Evolutionary conservation across 2,329 filamentous ascomycete genomes (phyloP).

Genomic region (Didymella pinodella): DNA sequence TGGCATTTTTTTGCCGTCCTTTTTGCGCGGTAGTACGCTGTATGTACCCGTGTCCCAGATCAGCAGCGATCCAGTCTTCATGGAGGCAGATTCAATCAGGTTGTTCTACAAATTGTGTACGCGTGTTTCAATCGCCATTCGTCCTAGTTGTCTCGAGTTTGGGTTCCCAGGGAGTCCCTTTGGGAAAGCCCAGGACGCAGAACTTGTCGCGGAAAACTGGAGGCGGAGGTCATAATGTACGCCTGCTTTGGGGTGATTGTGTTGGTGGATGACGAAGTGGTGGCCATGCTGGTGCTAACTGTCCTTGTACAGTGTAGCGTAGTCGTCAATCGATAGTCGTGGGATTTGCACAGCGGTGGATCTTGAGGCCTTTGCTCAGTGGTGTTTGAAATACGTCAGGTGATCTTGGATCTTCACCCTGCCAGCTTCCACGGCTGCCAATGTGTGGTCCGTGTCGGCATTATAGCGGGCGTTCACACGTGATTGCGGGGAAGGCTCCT

Average conservation of each 20-base stretch:
- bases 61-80: conserved; percentile 54
- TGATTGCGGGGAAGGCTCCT: background rate
- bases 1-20: conserved; percentile 20
- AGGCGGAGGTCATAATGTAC: conserved; percentile 74
- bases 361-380: conserved; percentile 47
- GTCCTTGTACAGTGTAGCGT: conserved; percentile 56
- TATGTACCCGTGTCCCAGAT: conserved; percentile 59
- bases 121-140: conserved; percentile 57
- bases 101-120: conserved; percentile 58
- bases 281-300: conserved; percentile 57
- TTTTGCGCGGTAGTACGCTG: conserved; percentile 43
- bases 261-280: conserved; percentile 74
- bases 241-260: conserved; percentile 75
- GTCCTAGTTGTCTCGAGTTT: conserved; percentile 49
- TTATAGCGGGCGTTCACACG: background rate
- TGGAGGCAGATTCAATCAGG: conserved; percentile 54
- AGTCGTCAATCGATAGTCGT: conserved; percentile 54
- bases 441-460: conserved; percentile 14
- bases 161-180: conserved; percentile 56
- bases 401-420: conserved; percentile 58
- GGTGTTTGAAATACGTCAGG: conserved; percentile 57
- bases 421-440: conserved; percentile 62
- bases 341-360: conserved; percentile 30
- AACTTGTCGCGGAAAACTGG: conserved; percentile 73
- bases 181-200: conserved; percentile 63